Base-by-base conservation (phyloP, 495 filamentous ascomycete species). In the Elaphomyces granulatus region DNA sequence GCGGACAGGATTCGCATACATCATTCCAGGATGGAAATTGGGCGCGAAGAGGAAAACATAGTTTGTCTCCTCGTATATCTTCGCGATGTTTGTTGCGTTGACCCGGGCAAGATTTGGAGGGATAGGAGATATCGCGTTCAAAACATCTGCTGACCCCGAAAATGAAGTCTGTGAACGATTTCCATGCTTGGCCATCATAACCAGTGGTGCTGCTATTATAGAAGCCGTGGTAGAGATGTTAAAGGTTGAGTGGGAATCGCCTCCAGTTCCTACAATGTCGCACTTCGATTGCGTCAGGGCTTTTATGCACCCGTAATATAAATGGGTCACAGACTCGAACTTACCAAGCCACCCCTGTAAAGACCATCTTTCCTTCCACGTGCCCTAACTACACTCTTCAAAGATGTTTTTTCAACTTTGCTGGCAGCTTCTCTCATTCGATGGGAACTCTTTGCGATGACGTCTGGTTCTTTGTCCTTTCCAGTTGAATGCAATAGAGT, bases 41-140 rank as follows among this genome's bases (percentile, higher is more conserved):
- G 87, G 92, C 0, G 92, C 92, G 55, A 90, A 99, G 20, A 99
- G 76, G 64, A 99, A 99, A 38, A 81, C 79, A 63, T 96, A 99
- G 59, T 85, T 94, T 44, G 78, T 81, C 23, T 65, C 57, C 33
- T 71, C 63, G 57, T 92, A 96, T 38, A 94, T 71, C 32, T 60
- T 42, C 19, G 70, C 45, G 37, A 95, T 66, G 20, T 79, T 83
- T 28, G 68, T 46, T 2, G 84, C 76, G 3, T 72, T 81, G 40
- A 94, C 69, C 20, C 79, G 76, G 14, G 62, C 56, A 33, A 99
- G 75, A 19, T 78, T 72, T 1, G 88, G 87, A 7, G 84, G 61
- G 18, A 57, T 64, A 0, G 86, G 84, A 7, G 55, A 47, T 53
- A 83, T 78, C 44, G 71, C 72, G 51, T 71, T 75, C 33, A 99